Base-by-base conservation (phyloP, 179 eudicot genomes). In the Amaranthus tricolor region DNA sequence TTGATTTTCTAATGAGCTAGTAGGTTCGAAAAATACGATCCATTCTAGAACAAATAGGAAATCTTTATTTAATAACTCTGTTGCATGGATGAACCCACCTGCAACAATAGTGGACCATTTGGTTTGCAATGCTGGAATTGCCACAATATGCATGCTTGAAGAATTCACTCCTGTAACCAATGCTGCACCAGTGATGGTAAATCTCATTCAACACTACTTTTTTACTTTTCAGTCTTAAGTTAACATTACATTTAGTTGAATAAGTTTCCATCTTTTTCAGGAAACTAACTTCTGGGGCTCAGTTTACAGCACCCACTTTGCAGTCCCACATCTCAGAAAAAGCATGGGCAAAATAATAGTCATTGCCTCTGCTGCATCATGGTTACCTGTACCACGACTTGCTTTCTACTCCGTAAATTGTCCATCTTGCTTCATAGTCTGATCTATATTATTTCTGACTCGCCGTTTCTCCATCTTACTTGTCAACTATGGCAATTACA, bases 251-350 rank as follows among this genome's bases (percentile, higher is more conserved):
- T 50, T 24, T 11, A 67, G 55, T 19, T n/a, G 60, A 51, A 5
- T 44, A 49, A 40, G 7, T 17, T 11, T 0, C 45, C 9, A 5
- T 5, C 19, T 57, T 69, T 55, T 72, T 52, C 79, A 83, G 81
- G 86, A 77, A 13, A 80, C 81, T 0, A 83, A 83, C 69, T 77
- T 83, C 74, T 83, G 86, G 84, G 81, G 83, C 0, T 71, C 79
- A 51, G 45, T 77, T 4, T 77, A 80, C 62, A 75, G 75, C 52
- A 80, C 84, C 43, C 75, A 78, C 19, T 74, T 54, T 10, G 86
- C 84, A 55, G 56, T 80, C 58, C 86, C 84, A 53, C 61, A 77
- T 56, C 82, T 83, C 56, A 74, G 56, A 62, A 67, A 61, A 17
- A 80, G 82, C 80, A 68, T 71, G 59, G 84, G 86, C 51, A 77